Evolutionary conservation across 805 yeast species (phyloP).

Genomic region (Komagataella mondaviorum): DNA sequence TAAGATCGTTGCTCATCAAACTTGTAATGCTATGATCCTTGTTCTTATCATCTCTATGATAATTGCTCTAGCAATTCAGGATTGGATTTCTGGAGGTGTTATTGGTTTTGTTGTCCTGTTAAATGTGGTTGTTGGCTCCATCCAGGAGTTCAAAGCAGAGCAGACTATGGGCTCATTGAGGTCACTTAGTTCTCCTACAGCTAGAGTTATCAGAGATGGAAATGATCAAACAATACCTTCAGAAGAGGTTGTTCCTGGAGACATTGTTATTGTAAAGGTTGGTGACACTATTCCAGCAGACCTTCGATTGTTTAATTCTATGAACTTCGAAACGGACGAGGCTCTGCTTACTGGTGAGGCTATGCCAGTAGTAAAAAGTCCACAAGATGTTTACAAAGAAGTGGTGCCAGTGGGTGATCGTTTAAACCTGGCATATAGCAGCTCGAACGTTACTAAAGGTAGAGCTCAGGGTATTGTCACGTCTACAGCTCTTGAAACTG

Average conservation of each 20-base stretch:
- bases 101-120: constrained; percentile 53
- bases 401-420: constrained; percentile 60
- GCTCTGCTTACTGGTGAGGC: constrained; percentile 87
- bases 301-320: constrained; percentile 38
- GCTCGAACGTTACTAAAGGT: constrained; percentile 62
- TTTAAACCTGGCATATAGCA: constrained; percentile 55
- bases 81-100: constrained; percentile 78
- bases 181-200: constrained; percentile 57
- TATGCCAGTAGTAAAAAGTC: constrained; percentile 50
- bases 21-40: constrained; percentile 68
- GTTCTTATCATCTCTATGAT: constrained; percentile 58
- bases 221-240: constrained; percentile 43
- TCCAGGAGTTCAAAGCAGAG: constrained; percentile 65
- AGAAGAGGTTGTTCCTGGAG: constrained; percentile 62
- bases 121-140: constrained; percentile 53
- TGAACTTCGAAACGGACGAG: constrained; percentile 73
- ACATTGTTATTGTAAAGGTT: constrained; percentile 44
- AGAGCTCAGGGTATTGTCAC: constrained; percentile 59
- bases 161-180: constrained; percentile 67
- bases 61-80: constrained; percentile 58
- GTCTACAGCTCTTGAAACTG: constrained; percentile 58
- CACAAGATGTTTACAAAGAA: constrained; percentile 22
- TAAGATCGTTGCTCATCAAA: constrained; percentile 48
- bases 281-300: constrained; percentile 77
- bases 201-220: constrained; percentile 52